Percentiles rank a stretch among this genome's conserved stretches.
Conservation (phyloP, 208 protist species). For the Crithidia mellificae region DNA sequence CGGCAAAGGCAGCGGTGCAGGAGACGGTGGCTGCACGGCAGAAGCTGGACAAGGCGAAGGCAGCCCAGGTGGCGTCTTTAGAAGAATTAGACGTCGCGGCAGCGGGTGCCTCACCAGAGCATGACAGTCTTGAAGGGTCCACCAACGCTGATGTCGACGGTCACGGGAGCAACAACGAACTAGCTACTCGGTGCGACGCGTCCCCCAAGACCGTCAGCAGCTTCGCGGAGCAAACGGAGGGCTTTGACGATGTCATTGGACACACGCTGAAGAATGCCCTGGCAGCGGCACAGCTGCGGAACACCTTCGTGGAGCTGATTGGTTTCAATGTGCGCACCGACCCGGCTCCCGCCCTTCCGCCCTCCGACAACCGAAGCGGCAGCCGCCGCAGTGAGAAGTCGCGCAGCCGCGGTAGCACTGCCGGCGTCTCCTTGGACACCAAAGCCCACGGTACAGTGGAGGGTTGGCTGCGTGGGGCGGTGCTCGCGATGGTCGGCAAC, state of each 20-base stretch:
- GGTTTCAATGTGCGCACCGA: conserved; percentile 13
- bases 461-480: conserved; percentile 45
- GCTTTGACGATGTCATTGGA: neutral
- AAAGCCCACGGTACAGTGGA: conserved; percentile 23
- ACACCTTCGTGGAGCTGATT: conserved; percentile 17
- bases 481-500: conserved; percentile 59
- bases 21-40: neutral
- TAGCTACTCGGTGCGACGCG: neutral
- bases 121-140: too few relatives aligned
- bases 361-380: neutral
- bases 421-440: neutral
- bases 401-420: conserved; percentile 18
- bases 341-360: neutral
- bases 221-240: neutral
- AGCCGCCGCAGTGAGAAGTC: conserved; percentile 2
- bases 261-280: conserved; percentile 10
- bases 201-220: too few relatives aligned
- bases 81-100: neutral
- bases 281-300: conserved; percentile 30
- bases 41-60: conserved; percentile 6
- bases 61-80: neutral
- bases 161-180: neutral
- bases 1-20: conserved; percentile 2
- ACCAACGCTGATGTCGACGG: neutral
- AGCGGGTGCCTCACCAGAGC: neutral